Evolutionary conservation across 2,329 filamentous ascomycete genomes (phyloP).

Genomic region (Colletotrichum neosansevieriae): DNA sequence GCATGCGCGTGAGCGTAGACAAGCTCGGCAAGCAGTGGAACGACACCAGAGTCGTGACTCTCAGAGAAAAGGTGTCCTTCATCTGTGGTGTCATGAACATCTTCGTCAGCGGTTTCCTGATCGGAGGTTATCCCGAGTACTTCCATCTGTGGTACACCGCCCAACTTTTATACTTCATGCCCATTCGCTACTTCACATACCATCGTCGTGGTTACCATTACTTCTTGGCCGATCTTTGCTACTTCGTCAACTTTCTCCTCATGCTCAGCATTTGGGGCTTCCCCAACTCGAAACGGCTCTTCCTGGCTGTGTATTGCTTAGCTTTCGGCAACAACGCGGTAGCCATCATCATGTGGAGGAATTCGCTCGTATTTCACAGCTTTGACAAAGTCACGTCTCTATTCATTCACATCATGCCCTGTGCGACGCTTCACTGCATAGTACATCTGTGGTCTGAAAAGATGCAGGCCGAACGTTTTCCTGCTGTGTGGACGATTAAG

Average conservation of each 20-base stretch:
- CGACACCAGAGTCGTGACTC: slow-evolving; percentile 87
- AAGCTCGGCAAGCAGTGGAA: slow-evolving; percentile 88
- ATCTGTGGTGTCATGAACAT: slow-evolving; percentile 97
- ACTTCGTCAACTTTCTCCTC: slow-evolving; percentile 93
- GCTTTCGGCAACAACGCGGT: slow-evolving; percentile 97
- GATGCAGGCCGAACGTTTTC: slow-evolving; percentile 78
- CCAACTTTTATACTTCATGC: slow-evolving; percentile 96
- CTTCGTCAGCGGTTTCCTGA: slow-evolving; percentile 93
- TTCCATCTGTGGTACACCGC: slow-evolving; percentile 94
- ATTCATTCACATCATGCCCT: slow-evolving; percentile 99
- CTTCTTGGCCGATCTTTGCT: slow-evolving; percentile 96
- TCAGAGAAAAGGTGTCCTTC: slow-evolving; percentile 94
- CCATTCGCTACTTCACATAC: slow-evolving; percentile 92
- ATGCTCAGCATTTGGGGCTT: slow-evolving; percentile 90
- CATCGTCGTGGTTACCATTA: slow-evolving; percentile 94
- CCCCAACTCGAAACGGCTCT: slow-evolving; percentile 88
- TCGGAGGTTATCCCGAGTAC: slow-evolving; percentile 85
- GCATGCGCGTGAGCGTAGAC: slow-evolving; percentile 91
- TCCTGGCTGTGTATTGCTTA: slow-evolving; percentile 92
- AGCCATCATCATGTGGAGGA: slow-evolving; percentile 99
- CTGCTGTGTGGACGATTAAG: slow-evolving; percentile 87
- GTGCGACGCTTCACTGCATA: slow-evolving; percentile 90
- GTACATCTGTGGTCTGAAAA: slow-evolving; percentile 82
- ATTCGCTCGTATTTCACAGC: slow-evolving; percentile 97
- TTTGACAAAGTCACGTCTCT: slow-evolving; percentile 97